phyloP scores from a whole-genome alignment of 441 rosid species.

The Pelargonium fulgidum region DNA sequence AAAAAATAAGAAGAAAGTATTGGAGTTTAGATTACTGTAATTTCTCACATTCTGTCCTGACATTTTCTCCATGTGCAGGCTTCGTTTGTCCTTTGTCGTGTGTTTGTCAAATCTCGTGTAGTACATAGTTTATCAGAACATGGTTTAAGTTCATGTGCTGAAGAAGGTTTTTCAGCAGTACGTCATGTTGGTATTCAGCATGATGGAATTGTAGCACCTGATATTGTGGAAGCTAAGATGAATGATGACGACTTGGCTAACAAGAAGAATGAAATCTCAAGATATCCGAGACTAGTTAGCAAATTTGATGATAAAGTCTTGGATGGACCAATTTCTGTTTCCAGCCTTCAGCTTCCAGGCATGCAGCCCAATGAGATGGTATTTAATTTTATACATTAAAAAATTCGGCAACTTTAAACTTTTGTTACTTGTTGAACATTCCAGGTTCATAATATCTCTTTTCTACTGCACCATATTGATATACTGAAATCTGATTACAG shows the following conservation, averaged over 20 bases:
- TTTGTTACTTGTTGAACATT: background rate
- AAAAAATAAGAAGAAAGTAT: background rate
- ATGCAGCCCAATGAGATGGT: slow-evolving; percentile 30
- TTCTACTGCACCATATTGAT: background rate
- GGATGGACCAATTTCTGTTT: slow-evolving; percentile 20
- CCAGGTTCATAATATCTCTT: background rate
- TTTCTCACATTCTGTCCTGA: background rate
- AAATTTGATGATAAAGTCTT: slow-evolving; percentile 21
- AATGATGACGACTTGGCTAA: slow-evolving; percentile 13
- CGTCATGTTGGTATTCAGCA: slow-evolving; percentile 35
- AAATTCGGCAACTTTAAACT: background rate
- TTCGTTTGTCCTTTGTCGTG: slow-evolving; percentile 46
- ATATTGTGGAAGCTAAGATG: slow-evolving; percentile 20
- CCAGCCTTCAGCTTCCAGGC: slow-evolving; percentile 24
- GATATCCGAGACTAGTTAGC: slow-evolving; percentile 16
- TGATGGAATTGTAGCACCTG: slow-evolving; percentile 31
- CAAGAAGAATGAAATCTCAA: slow-evolving; percentile 18
- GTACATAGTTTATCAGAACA: slow-evolving; percentile 30
- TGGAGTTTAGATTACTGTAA: background rate
- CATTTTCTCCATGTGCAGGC: slow-evolving; percentile 32
- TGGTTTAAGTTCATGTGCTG: slow-evolving; percentile 34
- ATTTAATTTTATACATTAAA: background rate
- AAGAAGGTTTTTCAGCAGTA: slow-evolving; percentile 34
- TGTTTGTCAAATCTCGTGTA: slow-evolving; percentile 33
- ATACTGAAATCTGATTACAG: background rate